A percentile compares a stretch with the other conserved stretches of the same genome.
These are phyloP conservation scores for Entophlyctis helioformis DNA, from an alignment of 192 early-diverging fungal genomes.

Conservation along the genomic window DNA sequence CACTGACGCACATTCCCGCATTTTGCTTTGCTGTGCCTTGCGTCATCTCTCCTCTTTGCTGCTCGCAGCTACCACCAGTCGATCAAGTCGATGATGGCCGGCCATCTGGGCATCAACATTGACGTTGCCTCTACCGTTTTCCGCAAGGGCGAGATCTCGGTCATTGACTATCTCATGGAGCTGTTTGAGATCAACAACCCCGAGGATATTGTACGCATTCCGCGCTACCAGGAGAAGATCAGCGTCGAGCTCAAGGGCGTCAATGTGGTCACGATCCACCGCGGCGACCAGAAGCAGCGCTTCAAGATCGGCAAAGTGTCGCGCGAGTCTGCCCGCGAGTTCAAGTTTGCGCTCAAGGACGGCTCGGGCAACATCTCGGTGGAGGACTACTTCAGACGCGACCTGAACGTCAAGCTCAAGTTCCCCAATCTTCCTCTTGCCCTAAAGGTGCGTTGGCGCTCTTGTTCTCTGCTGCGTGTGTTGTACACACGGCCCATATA, in stretches of 20 bases:
- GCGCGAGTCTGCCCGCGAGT: conserved; percentile 4
- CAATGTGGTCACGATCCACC: conserved; percentile 16
- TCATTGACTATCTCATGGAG: conserved; percentile 46
- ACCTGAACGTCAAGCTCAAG: conserved; percentile 46
- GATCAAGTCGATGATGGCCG: conserved; percentile 20
- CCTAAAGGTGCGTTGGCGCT: conserved; percentile 22
- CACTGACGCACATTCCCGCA: too few species aligned
- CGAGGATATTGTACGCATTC: conserved; percentile 4
- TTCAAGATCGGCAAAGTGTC: conserved; percentile 12
- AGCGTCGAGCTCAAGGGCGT: conserved; percentile 7
- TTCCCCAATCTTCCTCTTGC: conserved; percentile 69
- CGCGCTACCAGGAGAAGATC: neutral
- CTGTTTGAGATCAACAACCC: conserved; percentile 29
- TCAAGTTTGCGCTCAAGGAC: conserved; percentile 14
- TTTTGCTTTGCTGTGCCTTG: too few species aligned
- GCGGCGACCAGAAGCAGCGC: conserved; percentile 7
- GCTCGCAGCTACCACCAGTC: conserved; percentile 29
- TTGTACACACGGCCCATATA: too few species aligned
- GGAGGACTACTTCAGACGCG: conserved; percentile 36
- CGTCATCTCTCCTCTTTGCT: too few species aligned
- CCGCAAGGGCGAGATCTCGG: conserved; percentile 12
- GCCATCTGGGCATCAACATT: conserved; percentile 30
- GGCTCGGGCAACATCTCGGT: conserved; percentile 6
- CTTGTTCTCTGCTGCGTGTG: too few species aligned
- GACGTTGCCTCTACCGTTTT: conserved; percentile 26